Percentiles rank a stretch among this genome's conserved stretches.
Conservation (phyloP, 768 basidiomycete species). For the Psilocybe tampanensis region DNA sequence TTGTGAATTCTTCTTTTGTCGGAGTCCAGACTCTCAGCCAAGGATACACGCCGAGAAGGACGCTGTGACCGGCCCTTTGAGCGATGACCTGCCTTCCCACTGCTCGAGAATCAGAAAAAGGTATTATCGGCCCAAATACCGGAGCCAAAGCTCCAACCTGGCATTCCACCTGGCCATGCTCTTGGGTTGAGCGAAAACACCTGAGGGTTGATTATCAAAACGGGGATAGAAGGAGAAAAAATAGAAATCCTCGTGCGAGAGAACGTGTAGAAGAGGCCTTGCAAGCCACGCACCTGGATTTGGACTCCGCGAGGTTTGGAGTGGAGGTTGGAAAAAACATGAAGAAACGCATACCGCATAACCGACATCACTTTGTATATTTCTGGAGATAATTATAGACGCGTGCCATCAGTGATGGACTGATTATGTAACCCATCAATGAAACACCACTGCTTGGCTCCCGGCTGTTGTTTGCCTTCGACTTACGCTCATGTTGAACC, state of each 20-base stretch:
- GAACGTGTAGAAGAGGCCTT: not conserved
- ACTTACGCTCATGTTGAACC: too few relatives aligned
- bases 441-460: not conserved
- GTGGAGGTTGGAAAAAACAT: not conserved
- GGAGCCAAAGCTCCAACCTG: not conserved
- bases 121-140: slow-evolving; percentile 1
- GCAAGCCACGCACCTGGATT: not conserved
- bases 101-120: not conserved
- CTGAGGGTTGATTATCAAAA: not conserved
- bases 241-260: not conserved
- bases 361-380: not conserved
- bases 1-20: not conserved
- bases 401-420: not conserved
- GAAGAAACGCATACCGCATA: not conserved
- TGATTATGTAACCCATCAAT: not conserved
- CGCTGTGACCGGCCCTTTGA: not conserved
- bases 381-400: not conserved
- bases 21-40: not conserved
- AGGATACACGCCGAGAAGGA: not conserved
- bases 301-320: not conserved
- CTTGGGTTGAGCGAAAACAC: not conserved
- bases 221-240: not conserved
- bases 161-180: not conserved
- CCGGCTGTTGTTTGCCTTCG: too few relatives aligned
- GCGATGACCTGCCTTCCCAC: not conserved